Evolutionary conservation across 192 early-diverging fungal genomes (phyloP), one percentile per base, ranked within the genome.

Genomic region (Rhizoclosmatium globosum): DNA sequence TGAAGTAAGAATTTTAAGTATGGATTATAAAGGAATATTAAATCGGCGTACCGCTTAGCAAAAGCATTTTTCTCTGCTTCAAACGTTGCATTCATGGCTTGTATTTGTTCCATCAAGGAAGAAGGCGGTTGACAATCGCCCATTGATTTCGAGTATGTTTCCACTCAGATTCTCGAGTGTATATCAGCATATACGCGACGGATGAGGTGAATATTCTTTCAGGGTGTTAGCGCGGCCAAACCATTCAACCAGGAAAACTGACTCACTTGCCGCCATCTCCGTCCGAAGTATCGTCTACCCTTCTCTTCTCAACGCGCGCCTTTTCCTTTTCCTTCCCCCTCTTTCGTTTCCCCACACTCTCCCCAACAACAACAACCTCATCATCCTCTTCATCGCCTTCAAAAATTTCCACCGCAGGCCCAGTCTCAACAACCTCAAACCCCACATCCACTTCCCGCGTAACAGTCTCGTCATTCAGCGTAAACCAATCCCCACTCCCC

Each of bases 141-240:
- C 9, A 39, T n/a, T 19, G 61, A 41, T 62, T 42, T 17, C 17
- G 6, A 17, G 46, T 42, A 46, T 15, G 17, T 4, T n/a, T 61
- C 72, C 72, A 74, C 44, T 74, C 72, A 9, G n/a, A 21, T 42
- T 45, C 2, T 7, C 46, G 2, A 23, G 72, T 74, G 43, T 74
- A 74, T 9, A 74, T 62, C 19, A 74, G 59, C 72, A 74, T 74
- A 44, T 74, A 74, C 9, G 72, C 72, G 38, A 74, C 57, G 9
- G 72, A 60, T 15, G 72, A 74, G 1, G 72, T 42, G 44, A 74
- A 64, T 43, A 74, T 45, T 19, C 59, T 62, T 47, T 19, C 9
- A 47, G 3, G 19, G 68, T 19, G 3, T 47, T 2, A 11, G 46
- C 19, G 15, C 15, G 1, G 47, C n/a, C 17, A 47, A 69, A 44